Base-by-base conservation (phyloP, 371 early-diverging fungal genomes). In the Mortierella sp. region DNA sequence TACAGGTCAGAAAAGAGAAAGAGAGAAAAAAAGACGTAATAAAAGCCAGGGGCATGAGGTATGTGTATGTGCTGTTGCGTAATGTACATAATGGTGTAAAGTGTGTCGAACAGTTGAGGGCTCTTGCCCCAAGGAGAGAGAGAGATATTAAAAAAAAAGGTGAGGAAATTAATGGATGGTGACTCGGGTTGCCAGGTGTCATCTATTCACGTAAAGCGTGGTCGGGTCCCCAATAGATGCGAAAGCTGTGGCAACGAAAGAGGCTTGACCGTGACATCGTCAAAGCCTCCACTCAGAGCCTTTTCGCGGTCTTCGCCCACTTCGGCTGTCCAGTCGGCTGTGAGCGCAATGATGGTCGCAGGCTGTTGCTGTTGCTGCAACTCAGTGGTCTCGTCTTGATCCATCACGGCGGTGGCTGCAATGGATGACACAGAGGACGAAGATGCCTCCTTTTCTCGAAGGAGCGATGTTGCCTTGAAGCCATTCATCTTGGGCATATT, bases 401-500 rank as follows among this genome's bases (percentile, higher is more conserved):
- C 59, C 19, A 47, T n/a, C 1, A n/a, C 48, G 16, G 57, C 9
- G 3, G 37, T 37, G 25, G 53, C 15, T 53, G 25, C 26, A 19
- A 26, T 26, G 2, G 12, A 23, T 7, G 53, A 7, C 16, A 14
- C 50, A 50, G 14, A 50, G 3, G 37, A 37, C 37, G 37, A 37
- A 3, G 37, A 65, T 16, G 45, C 1, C 48, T 77, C 77, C 57
- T 77, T 77, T 59, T 77, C 43, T 29, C 77, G 77, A 23, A 77
- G 67, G 51, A 68, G 29, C 1, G 66, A 55, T 18, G 72, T 68
- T 0, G 77, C 77, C 53, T 72, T 58, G 57, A 72, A 64, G 21
- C 77, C 77, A 18, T 57, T 64, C 77, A 77, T 77, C 15, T 25
- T 72, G 0, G 77, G 77, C 77, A 77, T 77, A 50, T 77, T 77